Conservation (phyloP, 352 stramenopile species). For the Globisporangium nunn region DNA sequence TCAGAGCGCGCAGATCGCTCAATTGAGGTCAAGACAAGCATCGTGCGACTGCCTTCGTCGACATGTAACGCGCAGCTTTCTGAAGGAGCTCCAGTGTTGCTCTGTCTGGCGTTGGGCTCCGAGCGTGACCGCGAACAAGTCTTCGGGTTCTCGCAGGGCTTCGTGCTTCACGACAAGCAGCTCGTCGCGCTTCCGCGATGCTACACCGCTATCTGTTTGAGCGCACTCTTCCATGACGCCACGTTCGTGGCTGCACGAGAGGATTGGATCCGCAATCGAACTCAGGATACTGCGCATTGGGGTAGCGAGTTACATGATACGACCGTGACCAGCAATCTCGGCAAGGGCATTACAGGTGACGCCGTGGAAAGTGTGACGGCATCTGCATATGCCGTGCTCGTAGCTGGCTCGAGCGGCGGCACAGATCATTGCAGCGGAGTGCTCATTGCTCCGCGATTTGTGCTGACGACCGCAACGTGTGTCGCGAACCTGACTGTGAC, state of each 20-base stretch:
- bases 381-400: slow-evolving; percentile 5
- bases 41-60: slow-evolving; percentile 6
- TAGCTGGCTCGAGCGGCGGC: neutral
- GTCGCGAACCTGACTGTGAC: slow-evolving; percentile 3
- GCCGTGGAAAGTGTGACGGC: too few relatives aligned
- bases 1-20: slow-evolving; percentile 1
- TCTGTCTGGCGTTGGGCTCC: slow-evolving; percentile 5
- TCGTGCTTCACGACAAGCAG: slow-evolving; percentile 8
- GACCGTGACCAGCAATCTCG: neutral
- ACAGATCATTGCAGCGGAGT: slow-evolving; percentile 1
- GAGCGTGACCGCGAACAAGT: slow-evolving; percentile 4
- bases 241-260: slow-evolving; percentile 6
- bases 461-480: slow-evolving; percentile 6
- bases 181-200: slow-evolving; percentile 9
- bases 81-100: neutral
- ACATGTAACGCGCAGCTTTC: neutral
- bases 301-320: neutral
- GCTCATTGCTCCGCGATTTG: slow-evolving; percentile 5
- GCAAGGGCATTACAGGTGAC: neutral
- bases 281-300: slow-evolving; percentile 2
- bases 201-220: slow-evolving; percentile 5
- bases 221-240: slow-evolving; percentile 4
- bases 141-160: slow-evolving; percentile 5
- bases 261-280: slow-evolving; percentile 6
- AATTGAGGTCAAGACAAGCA: neutral